Evolutionary conservation across 169 alveolate genomes (phyloP).

Genomic region (Eimeria mitis): DNA sequence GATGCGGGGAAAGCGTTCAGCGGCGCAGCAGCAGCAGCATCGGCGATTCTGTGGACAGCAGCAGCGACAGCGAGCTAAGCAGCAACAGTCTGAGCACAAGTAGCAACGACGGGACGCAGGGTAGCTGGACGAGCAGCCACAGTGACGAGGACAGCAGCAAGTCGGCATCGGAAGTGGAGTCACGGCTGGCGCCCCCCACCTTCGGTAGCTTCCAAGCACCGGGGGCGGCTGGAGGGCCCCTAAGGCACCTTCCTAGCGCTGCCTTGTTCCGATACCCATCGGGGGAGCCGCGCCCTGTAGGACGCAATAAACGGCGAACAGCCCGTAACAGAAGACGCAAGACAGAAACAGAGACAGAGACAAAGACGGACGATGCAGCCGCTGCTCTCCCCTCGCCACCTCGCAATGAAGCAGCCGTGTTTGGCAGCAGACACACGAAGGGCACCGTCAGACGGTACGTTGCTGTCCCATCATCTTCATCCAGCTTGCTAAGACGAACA

Average conservation of each 20-base stretch:
- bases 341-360: slow-evolving; percentile 36
- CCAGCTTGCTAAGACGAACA: neutral
- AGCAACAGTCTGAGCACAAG: slow-evolving; percentile 66
- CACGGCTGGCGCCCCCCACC: slow-evolving; percentile 5
- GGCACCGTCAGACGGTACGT: slow-evolving; percentile 67
- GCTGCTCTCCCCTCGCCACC: slow-evolving; percentile 5
- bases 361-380: slow-evolving; percentile 48
- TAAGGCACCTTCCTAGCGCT: slow-evolving; percentile 40
- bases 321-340: slow-evolving; percentile 61
- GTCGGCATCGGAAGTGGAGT: slow-evolving; percentile 37
- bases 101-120: slow-evolving; percentile 41
- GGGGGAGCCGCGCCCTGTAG: slow-evolving; percentile 42
- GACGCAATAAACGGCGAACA: slow-evolving; percentile 37
- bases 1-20: slow-evolving; percentile 15
- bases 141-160: slow-evolving; percentile 48
- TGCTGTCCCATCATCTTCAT: neutral
- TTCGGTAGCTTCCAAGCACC: slow-evolving; percentile 70
- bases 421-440: slow-evolving; percentile 64
- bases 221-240: slow-evolving; percentile 71
- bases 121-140: slow-evolving; percentile 64
- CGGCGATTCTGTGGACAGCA: slow-evolving; percentile 29
- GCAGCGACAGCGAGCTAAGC: slow-evolving; percentile 36
- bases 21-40: slow-evolving; percentile 59
- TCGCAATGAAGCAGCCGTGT: slow-evolving; percentile 47
- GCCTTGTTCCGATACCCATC: slow-evolving; percentile 65